phyloP scores from a whole-genome alignment of 2,329 filamentous ascomycete species.

The Trichophyton mentagrophytes region DNA sequence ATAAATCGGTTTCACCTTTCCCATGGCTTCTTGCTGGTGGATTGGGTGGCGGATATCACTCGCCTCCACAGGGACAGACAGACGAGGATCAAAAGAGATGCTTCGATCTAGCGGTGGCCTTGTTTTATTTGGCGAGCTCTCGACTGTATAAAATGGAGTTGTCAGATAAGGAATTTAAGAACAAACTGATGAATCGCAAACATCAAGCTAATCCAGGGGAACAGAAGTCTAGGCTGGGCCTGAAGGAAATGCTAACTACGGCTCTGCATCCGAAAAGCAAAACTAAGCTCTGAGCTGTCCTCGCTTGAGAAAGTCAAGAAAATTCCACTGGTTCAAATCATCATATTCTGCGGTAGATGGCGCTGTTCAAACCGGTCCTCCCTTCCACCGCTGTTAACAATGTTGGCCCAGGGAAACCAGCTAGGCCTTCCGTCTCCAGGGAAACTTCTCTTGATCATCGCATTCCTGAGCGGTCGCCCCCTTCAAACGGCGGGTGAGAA shows the following conservation, averaged over 20 bases:
- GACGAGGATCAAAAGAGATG: background rate
- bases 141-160: background rate
- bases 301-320: no score
- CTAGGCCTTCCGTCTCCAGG: slow-evolving; percentile 12
- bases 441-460: slow-evolving; percentile 13
- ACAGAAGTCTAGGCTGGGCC: background rate
- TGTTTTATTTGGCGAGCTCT: background rate
- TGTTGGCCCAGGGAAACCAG: background rate
- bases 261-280: no score
- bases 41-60: background rate
- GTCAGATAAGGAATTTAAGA: no score
- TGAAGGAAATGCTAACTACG: background rate
- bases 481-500: slow-evolving; percentile 15
- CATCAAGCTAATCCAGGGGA: background rate
- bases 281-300: no score
- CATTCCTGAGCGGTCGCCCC: slow-evolving; percentile 19
- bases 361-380: background rate
- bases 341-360: background rate
- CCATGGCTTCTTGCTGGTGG: background rate
- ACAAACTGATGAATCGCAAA: background rate
- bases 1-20: background rate
- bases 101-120: background rate
- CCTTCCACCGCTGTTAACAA: no score
- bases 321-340: no score
- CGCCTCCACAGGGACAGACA: background rate